Evolutionary conservation across 1,139 yeast species (phyloP), one percentile per base, ranked within the genome.

Genomic region (Yamadazyma oceani): DNA sequence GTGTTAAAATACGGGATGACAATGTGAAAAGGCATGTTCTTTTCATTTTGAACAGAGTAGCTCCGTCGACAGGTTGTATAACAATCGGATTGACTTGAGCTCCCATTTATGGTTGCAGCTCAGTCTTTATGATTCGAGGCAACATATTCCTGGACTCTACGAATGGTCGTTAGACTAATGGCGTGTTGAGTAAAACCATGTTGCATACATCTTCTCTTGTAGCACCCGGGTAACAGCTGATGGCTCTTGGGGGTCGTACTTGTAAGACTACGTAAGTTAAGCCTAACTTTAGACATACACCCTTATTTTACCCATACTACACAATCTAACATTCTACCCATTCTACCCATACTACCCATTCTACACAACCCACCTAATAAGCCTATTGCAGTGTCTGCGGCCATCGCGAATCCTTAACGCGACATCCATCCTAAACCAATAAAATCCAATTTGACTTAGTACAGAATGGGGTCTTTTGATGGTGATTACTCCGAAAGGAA

Each of bases 121-220:
- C 82, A 82, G 61, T 70, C 71, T 47, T 19, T 40, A 48, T 58
- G 56, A 26, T 56, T 54, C 67, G 75, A 61, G 71, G 88, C 90
- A 78, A 85, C 87, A 85, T 85, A 85, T 85, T 85, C 94, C 94
- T 84, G 82, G 72, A 82, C 92, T 76, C 85, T 83, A 82, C 87
- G 89, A 73, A 84, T 50, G 82, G 85, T 67, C 80, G 66, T 76
- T 54, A 77, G 85, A 76, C 87, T 76, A 48, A 66, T 84, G 51
- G 36, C 82, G 89, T 84, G 76, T 82, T 82, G 89, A 84, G 92
- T 82, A 82, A 83, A 84, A 83, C 90, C 89, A 83, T 83, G 85
- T 82, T 78, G 89, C 88, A 69, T 59, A 83, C 88, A 83, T 73
- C 48, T 19, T 19, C 21, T 19, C 21, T 19, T 6, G 8, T 19